A percentile compares a stretch with the other conserved stretches of the same genome.
Conservation (phyloP, 2,329 filamentous ascomycete genomes). For the Blumeriella jaapii region DNA sequence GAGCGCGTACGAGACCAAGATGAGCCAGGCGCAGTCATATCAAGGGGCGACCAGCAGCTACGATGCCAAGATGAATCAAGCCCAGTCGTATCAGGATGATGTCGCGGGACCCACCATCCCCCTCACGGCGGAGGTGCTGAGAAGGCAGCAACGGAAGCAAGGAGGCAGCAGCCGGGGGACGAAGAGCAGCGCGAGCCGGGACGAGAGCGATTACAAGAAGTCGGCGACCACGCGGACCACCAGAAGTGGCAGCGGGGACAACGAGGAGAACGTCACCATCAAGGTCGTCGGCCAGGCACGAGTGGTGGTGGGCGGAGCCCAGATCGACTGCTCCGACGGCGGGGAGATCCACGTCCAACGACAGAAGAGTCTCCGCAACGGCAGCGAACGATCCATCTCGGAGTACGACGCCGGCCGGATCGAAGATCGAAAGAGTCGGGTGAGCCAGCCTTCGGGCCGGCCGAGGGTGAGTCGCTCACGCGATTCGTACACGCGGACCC, state of each 20-base stretch:
- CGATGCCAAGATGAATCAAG: conserved; percentile 34
- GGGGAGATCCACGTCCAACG: conserved; percentile 46
- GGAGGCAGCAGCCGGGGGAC: conserved; percentile 40
- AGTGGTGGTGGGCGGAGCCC: conserved; percentile 43
- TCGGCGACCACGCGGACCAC: conserved; percentile 52
- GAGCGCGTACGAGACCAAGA: conserved; percentile 33
- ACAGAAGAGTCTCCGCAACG: conserved; percentile 28
- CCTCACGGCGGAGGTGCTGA: conserved; percentile 44
- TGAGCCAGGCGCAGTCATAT: conserved; percentile 36
- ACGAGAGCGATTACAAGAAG: conserved; percentile 51
- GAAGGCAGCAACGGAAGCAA: conserved; percentile 35
- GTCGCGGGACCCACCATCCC: conserved; percentile 35
- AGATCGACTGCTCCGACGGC: conserved; percentile 47
- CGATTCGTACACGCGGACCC: conserved; percentile 17
- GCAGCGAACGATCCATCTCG: conserved; percentile 40
- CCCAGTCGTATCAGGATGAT: conserved; percentile 41
- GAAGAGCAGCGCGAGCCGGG: conserved; percentile 47
- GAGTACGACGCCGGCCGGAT: conserved; percentile 18
- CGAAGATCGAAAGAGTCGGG: conserved; percentile 20
- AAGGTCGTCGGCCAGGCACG: conserved; percentile 45
- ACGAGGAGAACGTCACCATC: conserved; percentile 50
- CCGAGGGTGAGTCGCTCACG: conserved; percentile 17
- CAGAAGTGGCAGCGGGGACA: conserved; percentile 33
- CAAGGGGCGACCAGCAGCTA: conserved; percentile 31
- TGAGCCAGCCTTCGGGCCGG: conserved; percentile 13